Evolutionary conservation across 208 protist species (phyloP).

Genomic region (Acanthamoeba culbertsoni): DNA sequence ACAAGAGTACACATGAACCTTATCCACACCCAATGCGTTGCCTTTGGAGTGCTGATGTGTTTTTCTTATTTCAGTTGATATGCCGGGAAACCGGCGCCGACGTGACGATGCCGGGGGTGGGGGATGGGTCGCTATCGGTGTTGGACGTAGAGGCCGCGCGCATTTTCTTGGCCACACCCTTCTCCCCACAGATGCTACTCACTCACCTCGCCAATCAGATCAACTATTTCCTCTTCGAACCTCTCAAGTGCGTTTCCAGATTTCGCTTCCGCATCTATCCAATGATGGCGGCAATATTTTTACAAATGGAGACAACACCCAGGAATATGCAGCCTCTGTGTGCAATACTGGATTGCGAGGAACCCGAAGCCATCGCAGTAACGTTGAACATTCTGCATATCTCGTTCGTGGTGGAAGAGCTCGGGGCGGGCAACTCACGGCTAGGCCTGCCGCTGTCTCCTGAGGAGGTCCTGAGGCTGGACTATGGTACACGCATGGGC

Average conservation of each 20-base stretch:
- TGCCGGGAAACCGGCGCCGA: conserved; percentile 1
- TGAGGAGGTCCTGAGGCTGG: background rate
- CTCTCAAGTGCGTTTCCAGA: conserved; percentile 28
- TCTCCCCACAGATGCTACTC: conserved; percentile 36
- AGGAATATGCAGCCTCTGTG: conserved; percentile 47
- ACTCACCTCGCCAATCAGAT: conserved; percentile 49
- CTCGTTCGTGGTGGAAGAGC: background rate
- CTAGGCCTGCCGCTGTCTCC: background rate
- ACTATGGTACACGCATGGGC: background rate
- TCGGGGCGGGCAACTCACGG: background rate
- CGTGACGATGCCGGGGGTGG: background rate
- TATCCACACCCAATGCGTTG: background rate
- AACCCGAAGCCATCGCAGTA: background rate
- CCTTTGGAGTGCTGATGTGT: background rate
- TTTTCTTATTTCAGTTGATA: background rate
- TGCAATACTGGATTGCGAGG: conserved; percentile 17
- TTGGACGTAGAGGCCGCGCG: background rate
- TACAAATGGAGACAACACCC: background rate
- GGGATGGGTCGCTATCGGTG: background rate
- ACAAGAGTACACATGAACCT: background rate
- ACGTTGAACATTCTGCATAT: conserved; percentile 37
- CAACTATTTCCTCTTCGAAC: conserved; percentile 25
- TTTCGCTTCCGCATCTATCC: too few species aligned
- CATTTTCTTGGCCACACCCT: background rate
- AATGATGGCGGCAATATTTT: too few species aligned